Evolutionary conservation across 2,329 filamentous ascomycete genomes (phyloP).

Genomic region (Sporothrix sp.): DNA sequence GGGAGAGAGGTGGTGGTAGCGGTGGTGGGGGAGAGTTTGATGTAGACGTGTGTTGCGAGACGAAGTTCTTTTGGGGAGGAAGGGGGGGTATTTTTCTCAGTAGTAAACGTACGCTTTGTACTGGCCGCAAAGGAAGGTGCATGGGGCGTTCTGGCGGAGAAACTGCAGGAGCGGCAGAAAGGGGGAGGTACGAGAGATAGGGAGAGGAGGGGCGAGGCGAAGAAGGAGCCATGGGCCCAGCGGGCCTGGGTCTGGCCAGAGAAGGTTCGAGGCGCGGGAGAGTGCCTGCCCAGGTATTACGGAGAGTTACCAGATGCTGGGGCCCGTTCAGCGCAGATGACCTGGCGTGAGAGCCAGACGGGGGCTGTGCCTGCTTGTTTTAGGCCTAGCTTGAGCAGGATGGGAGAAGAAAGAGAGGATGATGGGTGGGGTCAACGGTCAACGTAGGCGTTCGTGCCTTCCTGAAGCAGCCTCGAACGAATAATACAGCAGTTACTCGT

Average conservation of each 20-base stretch:
- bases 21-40: background rate
- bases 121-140: constrained; percentile 3
- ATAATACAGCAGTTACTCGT: no score
- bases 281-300: background rate
- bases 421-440: background rate
- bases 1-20: background rate
- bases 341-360: background rate
- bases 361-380: background rate
- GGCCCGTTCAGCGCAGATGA: no score
- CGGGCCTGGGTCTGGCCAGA: background rate
- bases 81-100: constrained; percentile 5
- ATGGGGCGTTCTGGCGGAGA: constrained; percentile 6
- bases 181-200: constrained; percentile 2
- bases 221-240: constrained; percentile 5
- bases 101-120: no score
- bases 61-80: constrained; percentile 2
- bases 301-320: background rate
- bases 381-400: constrained; percentile 2
- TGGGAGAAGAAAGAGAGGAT: background rate
- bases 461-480: no score
- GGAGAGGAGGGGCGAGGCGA: constrained; percentile 1
- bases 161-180: constrained; percentile 2
- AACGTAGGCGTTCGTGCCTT: no score
- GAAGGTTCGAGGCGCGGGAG: constrained; percentile 13
- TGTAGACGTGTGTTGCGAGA: constrained; percentile 1